Conservation (phyloP, 768 basidiomycete genomes). For the Trametes cinnabarina region DNA sequence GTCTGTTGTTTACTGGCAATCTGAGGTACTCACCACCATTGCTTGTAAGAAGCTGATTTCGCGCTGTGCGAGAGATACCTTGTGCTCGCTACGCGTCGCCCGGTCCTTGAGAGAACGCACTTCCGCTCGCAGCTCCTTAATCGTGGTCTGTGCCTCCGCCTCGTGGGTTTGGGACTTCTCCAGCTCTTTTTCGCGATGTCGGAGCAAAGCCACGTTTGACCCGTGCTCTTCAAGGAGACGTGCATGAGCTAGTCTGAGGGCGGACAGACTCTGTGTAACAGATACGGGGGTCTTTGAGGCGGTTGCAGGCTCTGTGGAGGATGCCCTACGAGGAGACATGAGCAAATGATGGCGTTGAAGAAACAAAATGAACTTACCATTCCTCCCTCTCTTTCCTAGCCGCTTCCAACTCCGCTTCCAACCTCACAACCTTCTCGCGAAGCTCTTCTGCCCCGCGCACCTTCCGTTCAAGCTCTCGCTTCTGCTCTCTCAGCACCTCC, state of each 20-base stretch:
- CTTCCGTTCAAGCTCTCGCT: constrained; percentile 58
- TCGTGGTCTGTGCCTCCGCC: constrained; percentile 5
- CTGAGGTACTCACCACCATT: constrained; percentile 54
- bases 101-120: constrained; percentile 41
- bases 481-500: constrained; percentile 75
- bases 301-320: constrained; percentile 32
- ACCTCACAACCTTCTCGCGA: constrained; percentile 49
- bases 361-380: constrained; percentile 40
- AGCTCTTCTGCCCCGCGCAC: constrained; percentile 50
- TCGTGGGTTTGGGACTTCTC: constrained; percentile 37
- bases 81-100: constrained; percentile 37
- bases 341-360: background rate
- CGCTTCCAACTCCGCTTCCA: constrained; percentile 68
- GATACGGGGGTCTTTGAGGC: constrained; percentile 51
- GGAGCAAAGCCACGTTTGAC: constrained; percentile 50
- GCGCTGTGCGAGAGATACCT: constrained; percentile 46
- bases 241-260: constrained; percentile 61
- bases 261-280: constrained; percentile 55
- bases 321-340: constrained; percentile 36
- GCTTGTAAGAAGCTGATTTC: constrained; percentile 69
- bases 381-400: constrained; percentile 54
- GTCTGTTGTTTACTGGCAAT: no score
- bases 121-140: constrained; percentile 37
- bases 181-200: constrained; percentile 53
- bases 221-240: constrained; percentile 68